Base-by-base conservation (phyloP, 208 protist genomes). In the Crithidia acanthocephali region DNA sequence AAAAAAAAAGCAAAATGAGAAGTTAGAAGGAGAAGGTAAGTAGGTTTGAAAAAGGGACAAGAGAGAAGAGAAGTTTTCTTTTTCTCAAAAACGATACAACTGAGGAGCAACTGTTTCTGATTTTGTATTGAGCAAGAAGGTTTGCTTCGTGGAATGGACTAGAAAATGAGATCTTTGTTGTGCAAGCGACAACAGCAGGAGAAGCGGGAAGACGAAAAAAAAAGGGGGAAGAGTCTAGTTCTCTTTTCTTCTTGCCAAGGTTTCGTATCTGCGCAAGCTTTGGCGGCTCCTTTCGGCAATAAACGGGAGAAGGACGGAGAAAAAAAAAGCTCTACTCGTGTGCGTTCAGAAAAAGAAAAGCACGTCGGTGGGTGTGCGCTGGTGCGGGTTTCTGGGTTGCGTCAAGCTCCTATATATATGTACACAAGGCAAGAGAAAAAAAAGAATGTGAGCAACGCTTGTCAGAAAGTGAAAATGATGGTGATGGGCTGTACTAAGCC, bases 41-140 rank as follows among this genome's bases (percentile, higher is more conserved):
- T 32, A 63, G 51, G 15, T 18, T 40, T 47, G 28, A 56, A 79
- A 27, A 59, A 58, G 62, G 58, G 60, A 72, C 23, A 37, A 68
- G n/a, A 69, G 53, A 27, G 27, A 50, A 63, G 11, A 57, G 33
- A 0, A 44, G 16, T 51, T 42, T 42, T 6, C 37, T 42, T 6
- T 13, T 6, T 13, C 23, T 42, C 33, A 66, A 51, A 66, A 22
- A 40, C 8, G 35, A 11, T 40, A 40, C 35, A 40, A 11, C 35
- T 40, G 5, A 40, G 11, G 35, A 40, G 35, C 35, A 40, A 40
- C 5, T 40, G 8, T 40, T 40, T 40, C 11, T 11, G 35, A 40
- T 40, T 40, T 40, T 40, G 5, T 40, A 13, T 40, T 40, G 11
- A n/a, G n/a, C n/a, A n/a, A n/a, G n/a, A n/a, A n/a, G n/a, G n/a